phyloP scores from a whole-genome alignment of 139 green algal species.

The Haematococcus lacustris region DNA sequence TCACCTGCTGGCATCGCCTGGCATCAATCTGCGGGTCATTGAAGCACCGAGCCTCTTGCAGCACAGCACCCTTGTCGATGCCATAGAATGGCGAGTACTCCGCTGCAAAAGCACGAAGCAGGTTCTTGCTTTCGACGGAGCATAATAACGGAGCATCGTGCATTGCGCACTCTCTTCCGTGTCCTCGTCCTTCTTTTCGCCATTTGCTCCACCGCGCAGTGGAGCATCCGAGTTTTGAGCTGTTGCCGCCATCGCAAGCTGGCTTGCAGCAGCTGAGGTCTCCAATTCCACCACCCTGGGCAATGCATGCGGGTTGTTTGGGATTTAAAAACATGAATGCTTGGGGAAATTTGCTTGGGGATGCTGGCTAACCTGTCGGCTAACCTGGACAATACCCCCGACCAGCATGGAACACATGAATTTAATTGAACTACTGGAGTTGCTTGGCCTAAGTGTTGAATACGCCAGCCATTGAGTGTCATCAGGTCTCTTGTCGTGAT shows the following conservation, averaged over 20 bases:
- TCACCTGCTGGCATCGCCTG: conserved; percentile 84
- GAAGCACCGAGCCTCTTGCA: conserved; percentile 91
- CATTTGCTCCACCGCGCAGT: conserved; percentile 37
- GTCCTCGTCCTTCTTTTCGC: conserved; percentile 88
- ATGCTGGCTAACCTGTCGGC: too few species aligned
- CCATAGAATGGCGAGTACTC: conserved; percentile 99
- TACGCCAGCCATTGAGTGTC: too few species aligned
- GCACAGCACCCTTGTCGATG: conserved; percentile 97
- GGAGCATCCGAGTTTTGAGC: conserved; percentile 69
- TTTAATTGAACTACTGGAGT: too few species aligned
- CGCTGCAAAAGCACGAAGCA: conserved; percentile 43
- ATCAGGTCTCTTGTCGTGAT: too few species aligned
- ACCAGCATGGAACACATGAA: too few species aligned
- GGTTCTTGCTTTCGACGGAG: neutral
- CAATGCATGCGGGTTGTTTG: too few species aligned
- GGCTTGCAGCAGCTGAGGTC: too few species aligned
- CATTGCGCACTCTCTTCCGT: conserved; percentile 75
- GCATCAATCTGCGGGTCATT: conserved; percentile 91
- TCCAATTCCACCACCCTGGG: too few species aligned
- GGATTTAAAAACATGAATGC: too few species aligned
- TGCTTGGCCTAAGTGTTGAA: too few species aligned
- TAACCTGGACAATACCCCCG: too few species aligned
- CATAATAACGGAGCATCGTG: neutral
- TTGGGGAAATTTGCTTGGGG: too few species aligned
- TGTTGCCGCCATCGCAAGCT: conserved; percentile 52